These are phyloP conservation scores for Plasmodium blacklocki DNA, from an alignment of 169 alveolate species.

Conservation along the genomic window DNA sequence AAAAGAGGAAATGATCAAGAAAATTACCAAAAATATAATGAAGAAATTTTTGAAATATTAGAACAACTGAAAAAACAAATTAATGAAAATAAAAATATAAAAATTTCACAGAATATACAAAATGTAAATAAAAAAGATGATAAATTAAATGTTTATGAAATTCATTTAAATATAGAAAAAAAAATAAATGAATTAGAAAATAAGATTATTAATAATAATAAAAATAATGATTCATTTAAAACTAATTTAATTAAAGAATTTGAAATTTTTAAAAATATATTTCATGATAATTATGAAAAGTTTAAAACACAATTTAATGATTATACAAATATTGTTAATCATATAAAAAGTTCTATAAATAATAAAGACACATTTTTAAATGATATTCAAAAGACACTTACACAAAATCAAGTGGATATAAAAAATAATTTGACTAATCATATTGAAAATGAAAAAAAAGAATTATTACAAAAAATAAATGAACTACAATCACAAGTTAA, in stretches of 20 bases:
- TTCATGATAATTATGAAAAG: conserved; percentile 56
- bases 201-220: conserved; percentile 12
- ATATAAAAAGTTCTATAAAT: conserved; percentile 33
- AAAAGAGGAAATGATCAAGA: conserved; percentile 8
- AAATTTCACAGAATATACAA: not conserved
- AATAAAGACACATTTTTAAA: conserved; percentile 31
- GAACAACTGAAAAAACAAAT: conserved; percentile 27
- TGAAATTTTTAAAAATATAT: conserved; percentile 47
- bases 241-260: conserved; percentile 48
- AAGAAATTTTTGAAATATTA: conserved; percentile 9
- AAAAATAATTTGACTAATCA: conserved; percentile 23
- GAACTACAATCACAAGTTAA: conserved; percentile 16
- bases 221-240: conserved; percentile 42
- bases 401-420: conserved; percentile 35
- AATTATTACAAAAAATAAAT: conserved; percentile 27
- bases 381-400: conserved; percentile 44
- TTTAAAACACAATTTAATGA: conserved; percentile 51
- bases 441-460: conserved; percentile 51
- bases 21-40: not conserved
- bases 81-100: conserved; percentile 18
- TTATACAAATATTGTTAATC: conserved; percentile 44
- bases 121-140: conserved; percentile 17
- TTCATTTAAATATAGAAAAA: conserved; percentile 21
- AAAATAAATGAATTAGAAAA: conserved; percentile 45
- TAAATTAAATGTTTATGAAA: conserved; percentile 14